Evolutionary conservation across 2,329 filamentous ascomycete species (phyloP).

Genomic region (Cytospora piceae): DNA sequence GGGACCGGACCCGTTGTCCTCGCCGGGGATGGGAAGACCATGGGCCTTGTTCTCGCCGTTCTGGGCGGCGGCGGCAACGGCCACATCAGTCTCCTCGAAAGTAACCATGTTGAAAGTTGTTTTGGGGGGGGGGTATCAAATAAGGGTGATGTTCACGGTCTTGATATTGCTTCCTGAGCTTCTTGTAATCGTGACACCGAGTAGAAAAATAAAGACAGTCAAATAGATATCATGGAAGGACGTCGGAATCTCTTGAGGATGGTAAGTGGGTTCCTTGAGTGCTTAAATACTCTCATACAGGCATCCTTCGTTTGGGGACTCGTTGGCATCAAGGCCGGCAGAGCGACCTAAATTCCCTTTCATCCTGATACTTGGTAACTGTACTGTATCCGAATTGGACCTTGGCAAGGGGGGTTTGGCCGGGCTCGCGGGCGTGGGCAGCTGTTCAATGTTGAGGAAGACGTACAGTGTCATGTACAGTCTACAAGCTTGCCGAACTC

Average conservation of each 20-base stretch:
- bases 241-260: neutral
- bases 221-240: conserved; percentile 7
- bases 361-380: neutral
- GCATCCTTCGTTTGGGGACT: conserved; percentile 1
- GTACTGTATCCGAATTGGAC: conserved; percentile 8
- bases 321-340: conserved; percentile 7
- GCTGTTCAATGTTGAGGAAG: conserved; percentile 22
- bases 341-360: conserved; percentile 16
- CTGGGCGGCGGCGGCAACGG: conserved; percentile 8
- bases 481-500: conserved; percentile 9
- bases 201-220: conserved; percentile 11
- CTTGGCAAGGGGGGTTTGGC: conserved; percentile 9
- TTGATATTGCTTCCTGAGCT: conserved; percentile 20
- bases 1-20: conserved; percentile 50
- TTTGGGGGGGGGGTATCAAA: conserved; percentile 17
- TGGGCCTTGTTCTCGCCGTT: conserved; percentile 32
- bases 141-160: conserved; percentile 6
- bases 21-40: conserved; percentile 46
- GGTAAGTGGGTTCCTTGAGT: conserved; percentile 26
- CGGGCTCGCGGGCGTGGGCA: conserved; percentile 8
- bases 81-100: conserved; percentile 13
- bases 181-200: conserved; percentile 18
- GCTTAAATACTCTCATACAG: conserved; percentile 26
- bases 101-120: conserved; percentile 25
- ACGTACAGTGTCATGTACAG: conserved; percentile 12